phyloP scores from a whole-genome alignment of 2,329 filamentous ascomycete species.

The Sarocladiaceae sp. region DNA sequence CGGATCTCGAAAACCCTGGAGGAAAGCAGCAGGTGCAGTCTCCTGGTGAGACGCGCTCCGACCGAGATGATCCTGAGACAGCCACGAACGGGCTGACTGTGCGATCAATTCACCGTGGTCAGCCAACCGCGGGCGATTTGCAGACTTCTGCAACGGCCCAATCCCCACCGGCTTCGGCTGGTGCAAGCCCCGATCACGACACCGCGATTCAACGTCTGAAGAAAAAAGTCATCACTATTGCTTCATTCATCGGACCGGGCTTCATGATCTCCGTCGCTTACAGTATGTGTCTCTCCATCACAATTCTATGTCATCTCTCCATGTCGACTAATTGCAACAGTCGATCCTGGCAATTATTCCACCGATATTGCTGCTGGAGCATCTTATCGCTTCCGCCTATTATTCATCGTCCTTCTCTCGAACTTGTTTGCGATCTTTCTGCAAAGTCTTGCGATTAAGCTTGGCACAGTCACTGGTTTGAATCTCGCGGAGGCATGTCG shows the following conservation, averaged over 20 bases:
- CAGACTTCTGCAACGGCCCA: no score
- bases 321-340: conserved; percentile 21
- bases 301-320: not conserved
- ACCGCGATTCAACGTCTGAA: not conserved
- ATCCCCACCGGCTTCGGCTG: no score
- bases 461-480: conserved; percentile 64
- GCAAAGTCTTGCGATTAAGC: conserved; percentile 64
- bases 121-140: no score
- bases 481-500: conserved; percentile 64
- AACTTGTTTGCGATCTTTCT: conserved; percentile 70
- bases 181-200: no score
- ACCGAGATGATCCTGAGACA: not conserved
- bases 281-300: conserved; percentile 33
- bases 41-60: not conserved
- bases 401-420: conserved; percentile 65
- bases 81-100: no score
- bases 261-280: conserved; percentile 61
- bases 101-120: no score
- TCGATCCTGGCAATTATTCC: conserved; percentile 64
- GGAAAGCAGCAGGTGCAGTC: not conserved
- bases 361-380: conserved; percentile 68
- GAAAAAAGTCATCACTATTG: conserved; percentile 8
- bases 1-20: no score
- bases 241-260: conserved; percentile 55
- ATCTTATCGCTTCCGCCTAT: conserved; percentile 58